Conservation (phyloP, 768 basidiomycete genomes). For the Lanmaoa rubissima region DNA sequence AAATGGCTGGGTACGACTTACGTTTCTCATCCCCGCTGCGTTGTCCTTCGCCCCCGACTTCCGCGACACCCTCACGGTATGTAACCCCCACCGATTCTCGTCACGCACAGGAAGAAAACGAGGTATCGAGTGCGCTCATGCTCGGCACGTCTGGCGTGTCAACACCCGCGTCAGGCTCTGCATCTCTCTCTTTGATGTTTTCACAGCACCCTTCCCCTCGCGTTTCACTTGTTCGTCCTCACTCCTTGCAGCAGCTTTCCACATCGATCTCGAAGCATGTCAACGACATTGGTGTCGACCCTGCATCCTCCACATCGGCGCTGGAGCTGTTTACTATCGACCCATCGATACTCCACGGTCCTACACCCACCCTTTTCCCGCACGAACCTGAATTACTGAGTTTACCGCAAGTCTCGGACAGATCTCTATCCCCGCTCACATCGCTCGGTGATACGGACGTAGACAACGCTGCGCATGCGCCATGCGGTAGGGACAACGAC, state of each 20-base stretch:
- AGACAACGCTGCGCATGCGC: background rate
- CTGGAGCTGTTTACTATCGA: background rate
- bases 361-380: background rate
- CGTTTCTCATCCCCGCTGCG: background rate
- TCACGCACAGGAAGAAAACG: constrained; percentile 21
- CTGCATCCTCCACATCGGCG: background rate
- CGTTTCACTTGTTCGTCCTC: background rate
- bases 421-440: constrained; percentile 17
- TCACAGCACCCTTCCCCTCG: constrained; percentile 3
- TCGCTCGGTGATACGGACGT: constrained; percentile 9
- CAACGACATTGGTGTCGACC: background rate
- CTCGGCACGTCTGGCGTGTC: constrained; percentile 9
- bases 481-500: no score
- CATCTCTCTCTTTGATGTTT: background rate
- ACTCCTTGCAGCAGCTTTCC: background rate
- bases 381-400: background rate
- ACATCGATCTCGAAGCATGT: background rate
- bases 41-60: background rate
- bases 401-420: background rate
- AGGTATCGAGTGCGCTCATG: constrained; percentile 22
- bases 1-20: background rate
- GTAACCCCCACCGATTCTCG: constrained; percentile 9
- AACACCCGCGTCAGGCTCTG: constrained; percentile 1
- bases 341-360: constrained; percentile 12
- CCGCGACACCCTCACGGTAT: constrained; percentile 1